phyloP scores from a whole-genome alignment of 371 early-diverging fungal genomes.

The Actinomortierella ambigua region DNA sequence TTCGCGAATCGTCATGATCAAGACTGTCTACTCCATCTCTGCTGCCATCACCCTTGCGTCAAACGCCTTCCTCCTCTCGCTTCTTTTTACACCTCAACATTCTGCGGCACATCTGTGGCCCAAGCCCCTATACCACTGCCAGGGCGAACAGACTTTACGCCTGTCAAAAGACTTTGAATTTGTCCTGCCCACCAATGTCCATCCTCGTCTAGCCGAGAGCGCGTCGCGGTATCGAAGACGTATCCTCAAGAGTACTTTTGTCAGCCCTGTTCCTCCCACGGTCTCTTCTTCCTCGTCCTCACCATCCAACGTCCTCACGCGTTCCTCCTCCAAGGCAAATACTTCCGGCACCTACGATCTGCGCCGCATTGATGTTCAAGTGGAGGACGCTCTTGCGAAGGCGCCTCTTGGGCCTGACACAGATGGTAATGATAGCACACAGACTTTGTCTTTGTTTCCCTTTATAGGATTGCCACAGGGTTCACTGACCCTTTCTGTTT shows the following conservation, averaged over 20 bases:
- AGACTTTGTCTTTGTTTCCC: neutral
- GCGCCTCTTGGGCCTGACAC: conserved; percentile 14
- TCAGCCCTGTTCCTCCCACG: conserved; percentile 19
- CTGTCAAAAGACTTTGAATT: conserved; percentile 15
- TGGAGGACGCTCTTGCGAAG: conserved; percentile 9
- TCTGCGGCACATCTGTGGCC: conserved; percentile 23
- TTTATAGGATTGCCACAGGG: neutral
- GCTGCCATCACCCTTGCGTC: conserved; percentile 38
- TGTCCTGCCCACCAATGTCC: conserved; percentile 17
- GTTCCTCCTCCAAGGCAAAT: too few species aligned
- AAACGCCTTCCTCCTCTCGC: conserved; percentile 41
- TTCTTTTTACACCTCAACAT: conserved; percentile 27
- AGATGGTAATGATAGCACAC: conserved; percentile 16
- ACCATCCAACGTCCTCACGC: too few species aligned
- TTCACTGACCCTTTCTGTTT: neutral
- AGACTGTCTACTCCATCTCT: conserved; percentile 28
- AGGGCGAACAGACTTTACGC: conserved; percentile 23
- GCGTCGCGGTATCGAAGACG: conserved; percentile 17
- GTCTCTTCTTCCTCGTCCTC: too few species aligned
- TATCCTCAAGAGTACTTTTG: conserved; percentile 21
- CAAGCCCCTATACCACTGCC: conserved; percentile 17
- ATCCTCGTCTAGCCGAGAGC: conserved; percentile 11
- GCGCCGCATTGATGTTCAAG: conserved; percentile 6
- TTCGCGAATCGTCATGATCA: conserved; percentile 7
- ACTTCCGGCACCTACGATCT: neutral